A percentile compares a stretch with the other conserved stretches of the same genome.
phyloP scores from a whole-genome alignment of 495 filamentous ascomycete genomes.

The Penicillium nucicola region DNA sequence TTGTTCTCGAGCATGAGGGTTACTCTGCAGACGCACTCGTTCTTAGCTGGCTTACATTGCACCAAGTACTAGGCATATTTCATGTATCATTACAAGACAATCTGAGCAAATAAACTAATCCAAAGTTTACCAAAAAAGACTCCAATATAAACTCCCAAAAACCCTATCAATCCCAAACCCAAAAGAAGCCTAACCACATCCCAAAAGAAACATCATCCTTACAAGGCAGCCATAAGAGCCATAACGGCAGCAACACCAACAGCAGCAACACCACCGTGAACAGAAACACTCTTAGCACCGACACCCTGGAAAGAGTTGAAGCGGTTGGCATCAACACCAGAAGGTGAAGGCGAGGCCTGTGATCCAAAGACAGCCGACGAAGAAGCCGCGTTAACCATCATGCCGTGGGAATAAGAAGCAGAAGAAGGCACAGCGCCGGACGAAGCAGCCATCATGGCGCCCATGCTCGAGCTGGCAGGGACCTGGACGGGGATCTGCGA shows the following conservation, averaged over 20 bases:
- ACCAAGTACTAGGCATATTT: neutral
- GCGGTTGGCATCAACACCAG: constrained; percentile 16
- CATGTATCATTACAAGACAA: constrained; percentile 20
- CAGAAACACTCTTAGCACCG: constrained; percentile 9
- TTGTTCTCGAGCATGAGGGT: too few species aligned
- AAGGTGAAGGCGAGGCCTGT: constrained; percentile 12
- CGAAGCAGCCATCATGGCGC: constrained; percentile 5
- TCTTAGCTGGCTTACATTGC: neutral
- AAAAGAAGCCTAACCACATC: neutral
- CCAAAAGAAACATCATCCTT: constrained; percentile 3
- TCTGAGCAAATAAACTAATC: neutral
- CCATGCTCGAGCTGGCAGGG: constrained; percentile 17
- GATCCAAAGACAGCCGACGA: constrained; percentile 17
- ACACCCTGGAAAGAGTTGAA: constrained; percentile 23
- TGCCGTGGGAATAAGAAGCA: constrained; percentile 6
- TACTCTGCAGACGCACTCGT: too few species aligned
- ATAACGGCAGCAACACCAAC: constrained; percentile 26
- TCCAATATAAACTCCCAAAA: constrained; percentile 11
- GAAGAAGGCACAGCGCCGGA: constrained; percentile 1
- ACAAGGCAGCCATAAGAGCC: constrained; percentile 27
- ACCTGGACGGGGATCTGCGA: constrained; percentile 26
- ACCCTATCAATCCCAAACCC: neutral
- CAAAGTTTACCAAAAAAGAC: neutral
- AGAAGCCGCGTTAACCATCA: constrained; percentile 11
- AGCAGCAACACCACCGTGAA: constrained; percentile 10